These are phyloP conservation scores for Waitea zeae DNA, from an alignment of 1,284 basidiomycete species.

Conservation along the genomic window DNA sequence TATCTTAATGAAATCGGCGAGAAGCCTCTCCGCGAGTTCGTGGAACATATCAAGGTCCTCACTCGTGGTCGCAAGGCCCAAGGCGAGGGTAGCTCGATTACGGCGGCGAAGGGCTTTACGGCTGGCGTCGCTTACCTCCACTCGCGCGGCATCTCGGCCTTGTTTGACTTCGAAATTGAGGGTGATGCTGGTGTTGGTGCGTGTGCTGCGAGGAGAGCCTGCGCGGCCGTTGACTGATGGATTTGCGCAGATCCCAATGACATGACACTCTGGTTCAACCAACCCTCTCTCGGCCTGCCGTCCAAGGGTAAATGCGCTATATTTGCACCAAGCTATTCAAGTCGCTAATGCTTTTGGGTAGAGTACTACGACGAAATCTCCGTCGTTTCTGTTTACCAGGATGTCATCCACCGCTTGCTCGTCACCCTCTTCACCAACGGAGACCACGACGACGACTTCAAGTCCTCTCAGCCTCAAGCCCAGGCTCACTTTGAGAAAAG, in stretches of 20 bases:
- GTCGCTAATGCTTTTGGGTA: constrained; percentile 15
- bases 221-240: too few species aligned
- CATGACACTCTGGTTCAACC: constrained; percentile 78
- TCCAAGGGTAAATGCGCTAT: constrained; percentile 36
- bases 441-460: too few species aligned
- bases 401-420: constrained; percentile 55
- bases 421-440: constrained; percentile 29
- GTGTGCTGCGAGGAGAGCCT: too few species aligned
- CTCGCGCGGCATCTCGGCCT: constrained; percentile 58
- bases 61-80: constrained; percentile 33
- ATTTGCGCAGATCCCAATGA: constrained; percentile 83
- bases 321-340: neutral
- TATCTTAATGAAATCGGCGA: constrained; percentile 44
- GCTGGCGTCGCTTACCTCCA: constrained; percentile 78
- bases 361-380: constrained; percentile 82
- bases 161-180: constrained; percentile 71
- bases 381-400: constrained; percentile 54
- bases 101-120: constrained; percentile 23
- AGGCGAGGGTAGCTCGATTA: constrained; percentile 11
- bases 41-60: constrained; percentile 35
- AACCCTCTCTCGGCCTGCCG: constrained; percentile 74
- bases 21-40: constrained; percentile 39
- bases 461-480: too few species aligned
- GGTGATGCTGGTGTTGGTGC: constrained; percentile 81
- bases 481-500: too few species aligned